phyloP scores from a whole-genome alignment of 257 asterid species.

The Solanum acaule region DNA sequence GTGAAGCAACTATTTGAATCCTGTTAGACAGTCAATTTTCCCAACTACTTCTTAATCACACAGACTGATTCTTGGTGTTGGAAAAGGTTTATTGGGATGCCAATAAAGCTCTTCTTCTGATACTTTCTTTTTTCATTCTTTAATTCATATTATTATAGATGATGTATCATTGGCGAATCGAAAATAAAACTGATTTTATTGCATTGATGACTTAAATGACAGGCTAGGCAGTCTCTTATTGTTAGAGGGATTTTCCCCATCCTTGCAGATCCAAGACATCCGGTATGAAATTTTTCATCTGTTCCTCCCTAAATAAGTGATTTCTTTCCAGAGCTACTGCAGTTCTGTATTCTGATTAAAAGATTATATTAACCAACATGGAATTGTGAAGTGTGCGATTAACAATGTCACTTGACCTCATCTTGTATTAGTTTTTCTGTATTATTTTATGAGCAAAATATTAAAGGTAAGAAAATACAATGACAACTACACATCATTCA shows the following conservation, averaged over 20 bases:
- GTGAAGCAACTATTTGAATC: not conserved
- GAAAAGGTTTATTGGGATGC: not conserved
- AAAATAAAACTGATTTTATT: not conserved
- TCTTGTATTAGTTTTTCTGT: not conserved
- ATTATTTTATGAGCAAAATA: not conserved
- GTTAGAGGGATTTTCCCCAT: constrained; percentile 92
- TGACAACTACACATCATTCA: not conserved
- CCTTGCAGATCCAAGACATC: constrained; percentile 98
- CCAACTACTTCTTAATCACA: not conserved
- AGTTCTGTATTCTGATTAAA: not conserved
- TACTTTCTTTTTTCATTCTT: not conserved
- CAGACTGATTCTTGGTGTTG: not conserved
- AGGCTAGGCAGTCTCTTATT: constrained; percentile 94
- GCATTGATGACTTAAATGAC: constrained; percentile 8
- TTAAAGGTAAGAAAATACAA: not conserved
- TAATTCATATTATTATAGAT: not conserved
- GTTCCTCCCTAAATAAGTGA: not conserved
- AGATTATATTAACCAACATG: not conserved
- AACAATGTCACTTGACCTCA: not conserved
- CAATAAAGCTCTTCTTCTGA: not conserved
- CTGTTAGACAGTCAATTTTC: not conserved
- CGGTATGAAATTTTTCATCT: constrained; percentile 31
- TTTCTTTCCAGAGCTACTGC: not conserved
- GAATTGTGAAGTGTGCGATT: not conserved
- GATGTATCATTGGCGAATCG: not conserved